A percentile compares a stretch with the other conserved stretches of the same genome.
phyloP scores from a whole-genome alignment of 1,284 basidiomycete genomes.

The Naganishia sp. region DNA sequence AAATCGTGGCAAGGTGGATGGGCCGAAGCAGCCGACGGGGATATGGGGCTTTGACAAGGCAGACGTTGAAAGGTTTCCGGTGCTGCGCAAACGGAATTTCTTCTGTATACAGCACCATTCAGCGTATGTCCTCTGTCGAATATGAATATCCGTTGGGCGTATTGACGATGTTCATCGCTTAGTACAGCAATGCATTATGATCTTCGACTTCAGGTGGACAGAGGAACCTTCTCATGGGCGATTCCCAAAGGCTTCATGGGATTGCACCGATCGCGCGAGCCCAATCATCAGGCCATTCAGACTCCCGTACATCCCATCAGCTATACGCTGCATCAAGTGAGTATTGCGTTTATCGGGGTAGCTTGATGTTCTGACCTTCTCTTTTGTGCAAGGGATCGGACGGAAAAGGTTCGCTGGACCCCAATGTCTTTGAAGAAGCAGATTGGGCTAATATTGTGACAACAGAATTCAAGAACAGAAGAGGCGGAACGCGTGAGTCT shows the following conservation, averaged over 20 bases:
- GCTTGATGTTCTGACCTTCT: neutral
- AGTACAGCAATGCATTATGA: constrained; percentile 28
- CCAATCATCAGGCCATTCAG: constrained; percentile 28
- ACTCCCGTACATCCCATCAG: constrained; percentile 27
- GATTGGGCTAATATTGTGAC: neutral
- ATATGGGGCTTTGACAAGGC: constrained; percentile 26
- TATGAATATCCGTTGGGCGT: neutral
- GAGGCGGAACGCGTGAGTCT: constrained; percentile 27
- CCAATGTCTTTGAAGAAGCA: no score
- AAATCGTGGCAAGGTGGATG: neutral
- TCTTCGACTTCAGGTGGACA: constrained; percentile 18
- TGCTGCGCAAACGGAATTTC: constrained; percentile 26
- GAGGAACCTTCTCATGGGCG: constrained; percentile 30
- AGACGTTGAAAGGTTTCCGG: constrained; percentile 18
- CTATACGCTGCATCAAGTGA: constrained; percentile 29
- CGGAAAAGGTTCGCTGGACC: constrained; percentile 10
- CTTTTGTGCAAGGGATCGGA: constrained; percentile 18
- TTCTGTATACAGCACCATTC: constrained; percentile 31
- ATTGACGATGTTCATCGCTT: neutral
- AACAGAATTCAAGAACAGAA: constrained; percentile 27
- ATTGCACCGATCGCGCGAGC: constrained; percentile 10
- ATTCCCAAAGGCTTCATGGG: constrained; percentile 30
- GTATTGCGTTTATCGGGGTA: neutral
- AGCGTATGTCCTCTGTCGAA: constrained; percentile 11
- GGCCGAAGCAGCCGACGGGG: constrained; percentile 11